Percentiles rank a stretch among this genome's conserved stretches.
phyloP scores from a whole-genome alignment of 805 yeast genomes.

The Yarrowia yakushimensis region DNA sequence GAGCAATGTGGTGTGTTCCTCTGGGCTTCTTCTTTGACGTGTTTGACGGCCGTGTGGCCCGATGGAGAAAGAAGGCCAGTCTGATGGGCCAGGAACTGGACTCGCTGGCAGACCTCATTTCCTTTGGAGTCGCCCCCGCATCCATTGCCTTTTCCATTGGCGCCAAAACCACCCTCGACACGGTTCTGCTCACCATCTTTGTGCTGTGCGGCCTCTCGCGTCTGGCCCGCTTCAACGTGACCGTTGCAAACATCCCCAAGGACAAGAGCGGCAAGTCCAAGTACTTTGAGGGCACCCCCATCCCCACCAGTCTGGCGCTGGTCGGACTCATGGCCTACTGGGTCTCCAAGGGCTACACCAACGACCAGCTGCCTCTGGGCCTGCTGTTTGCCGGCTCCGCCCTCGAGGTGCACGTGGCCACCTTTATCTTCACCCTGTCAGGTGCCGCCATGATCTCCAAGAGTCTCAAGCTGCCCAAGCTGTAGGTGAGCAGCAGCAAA shows the following conservation, averaged over 20 bases:
- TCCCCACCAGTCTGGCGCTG: conserved; percentile 78
- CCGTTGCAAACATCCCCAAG: conserved; percentile 89
- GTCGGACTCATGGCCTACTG: conserved; percentile 70
- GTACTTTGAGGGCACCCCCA: conserved; percentile 94
- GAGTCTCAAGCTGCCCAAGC: conserved; percentile 86
- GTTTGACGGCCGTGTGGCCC: conserved; percentile 95
- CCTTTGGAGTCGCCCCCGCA: conserved; percentile 96
- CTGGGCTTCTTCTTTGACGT: conserved; percentile 93
- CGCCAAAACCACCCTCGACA: conserved; percentile 78
- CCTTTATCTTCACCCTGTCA: conserved; percentile 61
- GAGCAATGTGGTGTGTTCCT: conserved; percentile 87
- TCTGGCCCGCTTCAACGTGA: conserved; percentile 91
- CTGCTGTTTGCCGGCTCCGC: conserved; percentile 50
- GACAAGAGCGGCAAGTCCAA: conserved; percentile 81
- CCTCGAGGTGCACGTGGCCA: conserved; percentile 72
- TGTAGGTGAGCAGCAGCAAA: conserved; percentile 44
- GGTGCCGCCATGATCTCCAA: conserved; percentile 93
- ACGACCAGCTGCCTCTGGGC: conserved; percentile 63
- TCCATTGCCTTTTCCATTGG: conserved; percentile 89
- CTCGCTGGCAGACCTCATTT: conserved; percentile 89
- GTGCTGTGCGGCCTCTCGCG: conserved; percentile 92
- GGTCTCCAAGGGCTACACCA: conserved; percentile 48
- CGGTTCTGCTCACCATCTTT: conserved; percentile 70
- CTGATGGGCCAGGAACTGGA: conserved; percentile 97
- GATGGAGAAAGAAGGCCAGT: conserved; percentile 86